Evolutionary conservation across 2,329 filamentous ascomycete species (phyloP).

Genomic region (Shiraia bambusicola): DNA sequence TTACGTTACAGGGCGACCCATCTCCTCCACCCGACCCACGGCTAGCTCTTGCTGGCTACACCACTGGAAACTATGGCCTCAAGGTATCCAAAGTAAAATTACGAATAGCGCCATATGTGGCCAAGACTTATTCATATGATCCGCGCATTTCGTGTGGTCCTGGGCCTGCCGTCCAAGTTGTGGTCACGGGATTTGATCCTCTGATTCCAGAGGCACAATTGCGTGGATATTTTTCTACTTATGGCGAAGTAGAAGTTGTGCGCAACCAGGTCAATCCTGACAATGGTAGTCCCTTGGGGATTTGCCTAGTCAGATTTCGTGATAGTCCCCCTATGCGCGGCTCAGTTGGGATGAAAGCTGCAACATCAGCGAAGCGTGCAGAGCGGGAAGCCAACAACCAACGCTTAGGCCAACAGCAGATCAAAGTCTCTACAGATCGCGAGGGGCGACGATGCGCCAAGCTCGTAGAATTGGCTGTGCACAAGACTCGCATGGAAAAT

Average conservation of each 20-base stretch:
- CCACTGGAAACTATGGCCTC: conserved; percentile 47
- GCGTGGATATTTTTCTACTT: conserved; percentile 72
- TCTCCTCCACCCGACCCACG: conserved; percentile 80
- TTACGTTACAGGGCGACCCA: conserved; percentile 70
- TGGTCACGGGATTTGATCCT: conserved; percentile 96
- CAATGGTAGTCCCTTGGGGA: conserved; percentile 89
- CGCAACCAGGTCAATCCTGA: conserved; percentile 94
- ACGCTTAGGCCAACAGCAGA: conserved; percentile 73
- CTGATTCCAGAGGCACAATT: conserved; percentile 78
- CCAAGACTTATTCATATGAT: conserved; percentile 82
- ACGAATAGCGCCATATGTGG: conserved; percentile 72
- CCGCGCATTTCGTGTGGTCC: conserved; percentile 80
- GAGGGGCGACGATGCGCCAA: conserved; percentile 80
- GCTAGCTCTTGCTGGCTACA: conserved; percentile 65
- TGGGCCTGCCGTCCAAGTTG: conserved; percentile 84
- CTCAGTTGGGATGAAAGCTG: conserved; percentile 62
- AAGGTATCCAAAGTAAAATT: conserved; percentile 68
- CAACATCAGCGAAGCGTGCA: conserved; percentile 78
- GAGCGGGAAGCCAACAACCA: conserved; percentile 75
- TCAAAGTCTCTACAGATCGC: conserved; percentile 85
- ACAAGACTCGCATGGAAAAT: conserved; percentile 65
- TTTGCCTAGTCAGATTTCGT: conserved; percentile 87
- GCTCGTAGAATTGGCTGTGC: conserved; percentile 74
- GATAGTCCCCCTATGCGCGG: conserved; percentile 62
- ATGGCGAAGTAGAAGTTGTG: conserved; percentile 84